phyloP scores from a whole-genome alignment of 441 rosid genomes.

The Erysimum cheiri region DNA sequence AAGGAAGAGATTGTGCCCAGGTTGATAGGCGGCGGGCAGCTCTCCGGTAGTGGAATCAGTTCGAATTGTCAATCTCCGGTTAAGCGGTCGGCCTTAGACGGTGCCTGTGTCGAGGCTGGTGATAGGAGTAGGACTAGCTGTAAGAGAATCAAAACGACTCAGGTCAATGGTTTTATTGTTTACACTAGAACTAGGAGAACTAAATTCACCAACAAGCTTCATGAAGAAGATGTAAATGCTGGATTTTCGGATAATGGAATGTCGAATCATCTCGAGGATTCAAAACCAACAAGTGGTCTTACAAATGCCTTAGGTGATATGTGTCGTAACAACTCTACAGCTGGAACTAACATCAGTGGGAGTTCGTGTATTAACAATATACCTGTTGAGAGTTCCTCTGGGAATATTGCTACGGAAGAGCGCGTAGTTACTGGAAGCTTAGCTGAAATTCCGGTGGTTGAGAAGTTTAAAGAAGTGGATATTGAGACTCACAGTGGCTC shows the following conservation, averaged over 20 bases:
- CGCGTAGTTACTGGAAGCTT: slow-evolving; percentile 29
- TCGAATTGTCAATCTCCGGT: slow-evolving; percentile 42
- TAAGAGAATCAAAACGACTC: slow-evolving; percentile 60
- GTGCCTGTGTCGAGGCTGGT: slow-evolving; percentile 37
- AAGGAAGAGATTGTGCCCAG: slow-evolving; percentile 57
- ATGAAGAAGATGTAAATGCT: slow-evolving; percentile 35
- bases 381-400: not conserved
- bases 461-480: slow-evolving; percentile 15
- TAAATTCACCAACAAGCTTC: slow-evolving; percentile 36
- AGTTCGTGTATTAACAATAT: slow-evolving; percentile 22
- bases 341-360: slow-evolving; percentile 29
- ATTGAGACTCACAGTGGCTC: slow-evolving; percentile 30
- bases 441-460: slow-evolving; percentile 30
- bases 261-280: slow-evolving; percentile 30
- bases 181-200: slow-evolving; percentile 66
- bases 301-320: slow-evolving; percentile 8
- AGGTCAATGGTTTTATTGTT: slow-evolving; percentile 74
- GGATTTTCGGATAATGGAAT: slow-evolving; percentile 35
- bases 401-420: slow-evolving; percentile 21
- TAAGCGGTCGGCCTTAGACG: slow-evolving; percentile 41
- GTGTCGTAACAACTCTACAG: slow-evolving; percentile 1
- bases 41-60: slow-evolving; percentile 29
- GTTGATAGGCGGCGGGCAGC: slow-evolving; percentile 31
- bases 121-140: slow-evolving; percentile 46
- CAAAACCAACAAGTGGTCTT: slow-evolving; percentile 13